Evolutionary conservation across 2,329 filamentous ascomycete genomes (phyloP).

Genomic region (Fusarium proliferatum): DNA sequence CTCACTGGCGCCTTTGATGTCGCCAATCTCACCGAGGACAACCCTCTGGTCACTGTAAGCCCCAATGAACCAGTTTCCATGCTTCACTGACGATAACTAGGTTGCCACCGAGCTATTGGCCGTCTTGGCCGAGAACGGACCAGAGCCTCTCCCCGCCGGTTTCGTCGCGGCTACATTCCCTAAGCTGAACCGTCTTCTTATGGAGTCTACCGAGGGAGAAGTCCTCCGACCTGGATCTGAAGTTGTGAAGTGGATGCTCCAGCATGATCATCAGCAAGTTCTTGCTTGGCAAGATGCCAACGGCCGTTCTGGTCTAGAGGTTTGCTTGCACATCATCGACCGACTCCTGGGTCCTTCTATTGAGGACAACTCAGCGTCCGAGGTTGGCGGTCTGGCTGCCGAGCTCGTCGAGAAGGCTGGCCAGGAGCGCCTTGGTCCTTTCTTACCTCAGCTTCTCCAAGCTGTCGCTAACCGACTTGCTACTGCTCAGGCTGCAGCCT

Average conservation of each 20-base stretch:
- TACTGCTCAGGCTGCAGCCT: conserved; percentile 83
- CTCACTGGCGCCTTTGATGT: conserved; percentile 91
- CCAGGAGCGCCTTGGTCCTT: conserved; percentile 88
- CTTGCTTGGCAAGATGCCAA: conserved; percentile 85
- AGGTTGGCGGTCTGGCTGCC: conserved; percentile 93
- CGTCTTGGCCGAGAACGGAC: conserved; percentile 83
- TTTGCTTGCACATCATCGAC: conserved; percentile 91
- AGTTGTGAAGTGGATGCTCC: conserved; percentile 87
- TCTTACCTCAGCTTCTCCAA: conserved; percentile 85
- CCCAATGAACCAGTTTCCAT: not conserved
- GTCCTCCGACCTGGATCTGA: conserved; percentile 87
- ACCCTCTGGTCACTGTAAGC: conserved; percentile 79
- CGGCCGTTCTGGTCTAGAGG: conserved; percentile 85
- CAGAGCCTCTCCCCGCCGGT: conserved; percentile 84
- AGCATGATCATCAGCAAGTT: conserved; percentile 90
- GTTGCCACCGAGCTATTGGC: conserved; percentile 87
- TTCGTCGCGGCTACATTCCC: conserved; percentile 89
- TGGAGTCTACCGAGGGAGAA: conserved; percentile 87
- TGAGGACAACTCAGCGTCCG: conserved; percentile 94
- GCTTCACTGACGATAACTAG: conserved; percentile 48
- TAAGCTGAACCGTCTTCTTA: conserved; percentile 83
- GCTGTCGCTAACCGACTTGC: conserved; percentile 88
- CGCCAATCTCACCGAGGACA: conserved; percentile 84
- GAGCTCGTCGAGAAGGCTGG: conserved; percentile 97
- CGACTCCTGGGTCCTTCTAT: conserved; percentile 84